Percentiles rank a stretch among this genome's conserved stretches.
Conservation (phyloP, 2,329 filamentous ascomycete genomes). For the Calonectria montana region DNA sequence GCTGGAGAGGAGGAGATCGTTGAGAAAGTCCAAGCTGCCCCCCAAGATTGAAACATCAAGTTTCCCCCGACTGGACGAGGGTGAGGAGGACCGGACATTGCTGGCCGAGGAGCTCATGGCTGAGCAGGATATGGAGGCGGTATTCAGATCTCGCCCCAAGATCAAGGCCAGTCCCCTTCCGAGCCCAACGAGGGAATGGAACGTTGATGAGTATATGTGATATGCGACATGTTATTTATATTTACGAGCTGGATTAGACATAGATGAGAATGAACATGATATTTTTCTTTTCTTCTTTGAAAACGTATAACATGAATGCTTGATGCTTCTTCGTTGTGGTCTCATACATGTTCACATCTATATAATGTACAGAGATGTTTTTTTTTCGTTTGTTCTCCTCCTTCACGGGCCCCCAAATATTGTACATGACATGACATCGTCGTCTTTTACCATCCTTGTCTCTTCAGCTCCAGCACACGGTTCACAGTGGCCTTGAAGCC, state of each 20-base stretch:
- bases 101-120: constrained; percentile 76
- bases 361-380: constrained; percentile 41
- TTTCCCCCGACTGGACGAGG: constrained; percentile 52
- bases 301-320: not conserved
- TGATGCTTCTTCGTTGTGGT: constrained; percentile 17
- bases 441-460: constrained; percentile 77
- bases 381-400: not conserved
- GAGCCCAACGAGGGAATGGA: constrained; percentile 57
- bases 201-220: constrained; percentile 41
- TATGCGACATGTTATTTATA: constrained; percentile 24
- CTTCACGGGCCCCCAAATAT: constrained; percentile 3
- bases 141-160: constrained; percentile 87
- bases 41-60: constrained; percentile 54
- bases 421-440: constrained; percentile 27
- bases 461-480: constrained; percentile 76
- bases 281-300: not conserved
- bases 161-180: constrained; percentile 79
- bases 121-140: constrained; percentile 81
- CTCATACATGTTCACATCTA: constrained; percentile 40
- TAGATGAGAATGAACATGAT: constrained; percentile 8
- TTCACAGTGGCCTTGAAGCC: constrained; percentile 74
- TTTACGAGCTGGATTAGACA: constrained; percentile 8
- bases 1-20: constrained; percentile 64
- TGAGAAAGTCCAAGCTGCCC: constrained; percentile 56
- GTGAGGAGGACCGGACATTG: constrained; percentile 61